These are phyloP conservation scores for Puccinia triticina DNA, from an alignment of 1,284 basidiomycete genomes.

Conservation along the genomic window DNA sequence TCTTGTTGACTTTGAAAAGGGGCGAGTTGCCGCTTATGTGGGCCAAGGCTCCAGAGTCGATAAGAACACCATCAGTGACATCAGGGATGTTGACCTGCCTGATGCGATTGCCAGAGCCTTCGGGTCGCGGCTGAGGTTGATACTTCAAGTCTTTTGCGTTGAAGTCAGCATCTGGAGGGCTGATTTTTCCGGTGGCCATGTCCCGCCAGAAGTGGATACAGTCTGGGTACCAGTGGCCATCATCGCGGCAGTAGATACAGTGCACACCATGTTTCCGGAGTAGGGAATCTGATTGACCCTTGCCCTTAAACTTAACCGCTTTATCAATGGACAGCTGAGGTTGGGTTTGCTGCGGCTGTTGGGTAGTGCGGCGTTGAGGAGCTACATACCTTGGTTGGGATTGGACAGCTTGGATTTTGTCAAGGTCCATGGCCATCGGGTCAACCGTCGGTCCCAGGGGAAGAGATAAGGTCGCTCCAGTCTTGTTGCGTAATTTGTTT, in stretches of 20 bases:
- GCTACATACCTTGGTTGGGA: not conserved
- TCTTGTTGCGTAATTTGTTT: not conserved
- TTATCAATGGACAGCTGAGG: conserved; percentile 55
- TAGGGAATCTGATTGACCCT: not conserved
- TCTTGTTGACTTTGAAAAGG: not conserved
- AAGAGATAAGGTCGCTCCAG: not conserved
- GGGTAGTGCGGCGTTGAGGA: conserved; percentile 51
- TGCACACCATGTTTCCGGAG: not conserved
- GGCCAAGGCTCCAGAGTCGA: conserved; percentile 12
- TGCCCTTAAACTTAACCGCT: not conserved
- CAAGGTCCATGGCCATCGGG: not conserved
- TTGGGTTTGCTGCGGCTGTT: conserved; percentile 63
- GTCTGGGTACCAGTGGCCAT: conserved; percentile 18
- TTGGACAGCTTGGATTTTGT: not conserved
- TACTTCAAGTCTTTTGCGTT: not conserved
- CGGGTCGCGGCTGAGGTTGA: not conserved
- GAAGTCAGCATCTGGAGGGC: not conserved
- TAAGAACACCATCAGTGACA: not conserved
- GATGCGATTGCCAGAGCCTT: not conserved
- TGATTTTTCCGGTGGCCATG: not conserved
- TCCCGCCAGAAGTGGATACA: conserved; percentile 1
- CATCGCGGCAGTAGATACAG: not conserved
- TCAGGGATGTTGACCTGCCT: not conserved
- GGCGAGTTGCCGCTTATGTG: conserved; percentile 2
- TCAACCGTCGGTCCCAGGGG: too few species aligned